A percentile compares a stretch with the other conserved stretches of the same genome.
These are phyloP conservation scores for Aotearoamyces nothofagi DNA, from an alignment of 2,329 filamentous ascomycete species.

Conservation along the genomic window DNA sequence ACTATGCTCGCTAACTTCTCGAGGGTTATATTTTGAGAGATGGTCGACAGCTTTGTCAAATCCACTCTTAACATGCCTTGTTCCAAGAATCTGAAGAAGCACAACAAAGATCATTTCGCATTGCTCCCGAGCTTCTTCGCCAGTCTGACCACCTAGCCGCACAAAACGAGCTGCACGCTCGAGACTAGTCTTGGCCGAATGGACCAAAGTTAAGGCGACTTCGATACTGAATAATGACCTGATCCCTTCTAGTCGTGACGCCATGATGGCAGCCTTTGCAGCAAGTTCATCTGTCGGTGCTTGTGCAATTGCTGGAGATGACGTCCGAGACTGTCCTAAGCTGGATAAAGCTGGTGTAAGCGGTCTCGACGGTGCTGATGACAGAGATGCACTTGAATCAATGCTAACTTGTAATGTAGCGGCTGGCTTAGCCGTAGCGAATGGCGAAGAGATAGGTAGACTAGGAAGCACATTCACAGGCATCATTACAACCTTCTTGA, in stretches of 20 bases:
- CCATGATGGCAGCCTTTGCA: slow-evolving; percentile 96
- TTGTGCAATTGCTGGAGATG: slow-evolving; percentile 31
- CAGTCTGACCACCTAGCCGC: slow-evolving; percentile 61
- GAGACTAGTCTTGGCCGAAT: slow-evolving; percentile 74
- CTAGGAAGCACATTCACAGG: slow-evolving; percentile 80
- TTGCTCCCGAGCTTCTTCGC: slow-evolving; percentile 72
- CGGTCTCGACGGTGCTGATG: slow-evolving; percentile 26
- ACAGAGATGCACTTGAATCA: slow-evolving; percentile 16
- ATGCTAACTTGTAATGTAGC: slow-evolving; percentile 11
- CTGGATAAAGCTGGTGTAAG: slow-evolving; percentile 27
- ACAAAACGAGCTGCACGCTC: slow-evolving; percentile 78
- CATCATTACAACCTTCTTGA: slow-evolving; percentile 99
- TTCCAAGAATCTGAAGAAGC: slow-evolving; percentile 71
- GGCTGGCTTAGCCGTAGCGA: slow-evolving; percentile 26
- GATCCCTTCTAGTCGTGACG: slow-evolving; percentile 85
- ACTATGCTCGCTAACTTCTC: slow-evolving; percentile 59
- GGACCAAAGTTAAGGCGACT: slow-evolving; percentile 77
- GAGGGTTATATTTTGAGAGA: slow-evolving; percentile 79
- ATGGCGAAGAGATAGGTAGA: slow-evolving; percentile 44
- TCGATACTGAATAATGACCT: slow-evolving; percentile 93
- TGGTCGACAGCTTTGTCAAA: slow-evolving; percentile 90
- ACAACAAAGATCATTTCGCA: slow-evolving; percentile 81
- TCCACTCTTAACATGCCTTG: slow-evolving; percentile 76
- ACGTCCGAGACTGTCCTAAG: slow-evolving; percentile 16
- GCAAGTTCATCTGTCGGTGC: slow-evolving; percentile 83